These are phyloP conservation scores for Vitis amurensis DNA, from an alignment of 164 flowering plant genomes.

Conservation along the genomic window DNA sequence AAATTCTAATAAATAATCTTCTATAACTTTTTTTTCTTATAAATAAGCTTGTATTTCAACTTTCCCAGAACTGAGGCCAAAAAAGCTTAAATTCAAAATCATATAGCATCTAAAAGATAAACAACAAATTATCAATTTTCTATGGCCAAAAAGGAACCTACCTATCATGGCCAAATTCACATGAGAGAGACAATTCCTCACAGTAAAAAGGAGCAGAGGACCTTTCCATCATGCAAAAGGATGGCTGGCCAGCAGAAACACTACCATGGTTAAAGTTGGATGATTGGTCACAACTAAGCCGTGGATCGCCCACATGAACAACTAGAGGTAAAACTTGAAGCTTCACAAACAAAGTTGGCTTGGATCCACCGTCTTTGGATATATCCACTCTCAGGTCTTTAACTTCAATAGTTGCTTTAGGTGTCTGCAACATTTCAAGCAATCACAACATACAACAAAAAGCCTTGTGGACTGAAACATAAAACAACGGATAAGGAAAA, in stretches of 20 bases:
- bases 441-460: constrained; percentile 7
- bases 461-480: neutral
- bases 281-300: constrained; percentile 55
- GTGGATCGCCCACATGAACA: constrained; percentile 65
- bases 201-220: constrained; percentile 64
- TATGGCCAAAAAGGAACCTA: constrained; percentile 21
- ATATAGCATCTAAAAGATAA: no score
- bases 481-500: constrained; percentile 2
- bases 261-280: constrained; percentile 38
- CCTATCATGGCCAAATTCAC: constrained; percentile 91
- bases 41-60: no score
- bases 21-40: no score
- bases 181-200: constrained; percentile 73
- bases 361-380: constrained; percentile 78
- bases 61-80: no score
- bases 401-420: constrained; percentile 74
- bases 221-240: constrained; percentile 36
- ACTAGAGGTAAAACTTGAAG: constrained; percentile 63
- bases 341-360: constrained; percentile 65
- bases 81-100: no score
- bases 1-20: no score
- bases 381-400: constrained; percentile 82
- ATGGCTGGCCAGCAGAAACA: constrained; percentile 37
- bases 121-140: no score
- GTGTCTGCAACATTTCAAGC: constrained; percentile 51